Conservation (phyloP, 78 protist species). For the Tieghemostelium lacteum region DNA sequence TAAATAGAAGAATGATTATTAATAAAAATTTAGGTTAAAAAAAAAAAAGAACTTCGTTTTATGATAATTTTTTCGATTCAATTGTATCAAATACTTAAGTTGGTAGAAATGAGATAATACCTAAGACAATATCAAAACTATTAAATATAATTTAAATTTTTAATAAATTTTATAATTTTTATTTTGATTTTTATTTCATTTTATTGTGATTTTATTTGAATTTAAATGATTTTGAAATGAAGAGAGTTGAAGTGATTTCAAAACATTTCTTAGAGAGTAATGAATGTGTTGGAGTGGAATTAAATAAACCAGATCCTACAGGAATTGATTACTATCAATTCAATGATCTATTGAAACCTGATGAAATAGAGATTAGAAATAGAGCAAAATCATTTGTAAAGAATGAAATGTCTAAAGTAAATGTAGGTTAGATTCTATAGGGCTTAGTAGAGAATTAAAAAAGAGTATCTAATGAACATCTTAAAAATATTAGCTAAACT, state of each 20-base stretch:
- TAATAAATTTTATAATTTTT: too few species aligned
- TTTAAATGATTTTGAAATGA: too few species aligned
- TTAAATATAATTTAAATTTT: too few species aligned
- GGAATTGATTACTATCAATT: slow-evolving; percentile 22
- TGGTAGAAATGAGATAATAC: too few species aligned
- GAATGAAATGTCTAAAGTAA: slow-evolving; percentile 1
- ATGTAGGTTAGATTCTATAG: not conserved
- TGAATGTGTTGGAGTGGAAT: not conserved
- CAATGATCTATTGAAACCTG: not conserved
- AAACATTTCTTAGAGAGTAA: not conserved
- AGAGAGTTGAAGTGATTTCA: not conserved
- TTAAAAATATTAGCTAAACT: slow-evolving; percentile 9
- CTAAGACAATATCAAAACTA: too few species aligned
- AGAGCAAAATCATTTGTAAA: slow-evolving; percentile 39
- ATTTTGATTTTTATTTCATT: too few species aligned
- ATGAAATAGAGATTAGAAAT: slow-evolving; percentile 20
- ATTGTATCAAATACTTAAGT: too few species aligned
- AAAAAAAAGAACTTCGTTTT: too few species aligned
- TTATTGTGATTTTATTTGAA: too few species aligned
- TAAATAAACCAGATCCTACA: not conserved
- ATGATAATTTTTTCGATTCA: not conserved
- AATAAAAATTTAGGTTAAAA: too few species aligned
- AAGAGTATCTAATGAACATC: not conserved
- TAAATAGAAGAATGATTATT: too few species aligned
- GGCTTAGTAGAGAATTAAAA: not conserved